A percentile compares a stretch with the other conserved stretches of the same genome.
Conservation (phyloP, 495 filamentous ascomycete genomes). For the Aspergillus sclerotioniger region DNA sequence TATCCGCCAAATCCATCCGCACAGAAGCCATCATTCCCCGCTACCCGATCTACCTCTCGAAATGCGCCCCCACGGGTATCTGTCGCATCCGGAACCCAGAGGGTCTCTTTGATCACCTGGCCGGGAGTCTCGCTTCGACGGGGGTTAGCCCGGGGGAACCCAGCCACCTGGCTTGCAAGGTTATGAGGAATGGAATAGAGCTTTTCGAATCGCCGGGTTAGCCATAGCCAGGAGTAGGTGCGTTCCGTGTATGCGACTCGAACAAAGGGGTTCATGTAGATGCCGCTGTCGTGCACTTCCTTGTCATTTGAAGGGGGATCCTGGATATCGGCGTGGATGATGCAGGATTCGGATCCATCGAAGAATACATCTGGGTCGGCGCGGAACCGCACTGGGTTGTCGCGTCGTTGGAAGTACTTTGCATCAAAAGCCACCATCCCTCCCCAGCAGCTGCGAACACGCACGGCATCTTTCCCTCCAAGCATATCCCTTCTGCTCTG, state of each 20-base stretch:
- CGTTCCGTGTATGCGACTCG: background rate
- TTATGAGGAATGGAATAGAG: background rate
- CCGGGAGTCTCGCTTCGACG: background rate
- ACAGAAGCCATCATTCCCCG: background rate
- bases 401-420: conserved; percentile 51
- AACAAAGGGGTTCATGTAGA: conserved; percentile 41
- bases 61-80: background rate
- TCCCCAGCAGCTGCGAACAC: conserved; percentile 76
- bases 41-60: background rate
- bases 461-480: conserved; percentile 60
- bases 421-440: conserved; percentile 80
- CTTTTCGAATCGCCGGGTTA: background rate
- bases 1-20: background rate
- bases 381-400: conserved; percentile 61
- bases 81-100: background rate
- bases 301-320: conserved; percentile 33
- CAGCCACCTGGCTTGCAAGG: background rate
- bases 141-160: background rate
- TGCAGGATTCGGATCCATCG: conserved; percentile 77
- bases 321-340: conserved; percentile 68
- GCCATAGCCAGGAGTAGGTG: background rate
- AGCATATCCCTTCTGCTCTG: conserved; percentile 60
- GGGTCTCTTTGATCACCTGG: background rate
- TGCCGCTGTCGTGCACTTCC: conserved; percentile 46
- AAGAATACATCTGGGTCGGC: conserved; percentile 61